Evolutionary conservation across 169 alveolate species (phyloP).

Genomic region (Cryptosporidium sp.): DNA sequence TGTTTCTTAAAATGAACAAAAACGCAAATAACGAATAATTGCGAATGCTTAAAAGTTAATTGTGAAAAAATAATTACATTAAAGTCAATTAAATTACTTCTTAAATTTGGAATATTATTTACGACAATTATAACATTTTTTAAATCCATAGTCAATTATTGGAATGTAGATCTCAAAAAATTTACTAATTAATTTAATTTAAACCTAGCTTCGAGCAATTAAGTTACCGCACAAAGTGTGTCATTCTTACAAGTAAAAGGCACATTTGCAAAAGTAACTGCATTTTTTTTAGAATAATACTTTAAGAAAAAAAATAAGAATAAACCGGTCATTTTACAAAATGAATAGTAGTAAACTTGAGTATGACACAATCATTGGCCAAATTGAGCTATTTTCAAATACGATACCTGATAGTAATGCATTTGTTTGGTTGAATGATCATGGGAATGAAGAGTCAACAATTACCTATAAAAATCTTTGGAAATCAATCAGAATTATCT

Average conservation of each 20-base stretch:
- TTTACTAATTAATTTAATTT: not conserved
- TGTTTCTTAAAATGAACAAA: no score
- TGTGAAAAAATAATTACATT: no score
- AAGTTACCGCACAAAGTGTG: slow-evolving; percentile 51
- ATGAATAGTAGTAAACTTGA: slow-evolving; percentile 4
- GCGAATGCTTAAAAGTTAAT: not conserved
- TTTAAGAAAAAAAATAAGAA: not conserved
- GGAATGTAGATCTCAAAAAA: slow-evolving; percentile 1
- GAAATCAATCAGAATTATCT: slow-evolving; percentile 45
- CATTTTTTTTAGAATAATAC: not conserved
- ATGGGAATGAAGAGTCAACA: slow-evolving; percentile 62
- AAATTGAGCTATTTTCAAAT: slow-evolving; percentile 34
- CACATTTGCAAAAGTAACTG: slow-evolving; percentile 71
- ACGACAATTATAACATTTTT: not conserved
- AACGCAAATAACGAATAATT: not conserved
- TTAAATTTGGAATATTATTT: not conserved
- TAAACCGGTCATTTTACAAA: not conserved
- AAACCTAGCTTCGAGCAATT: slow-evolving; percentile 4
- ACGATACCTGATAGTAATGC: slow-evolving; percentile 40
- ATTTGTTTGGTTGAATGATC: slow-evolving; percentile 67
- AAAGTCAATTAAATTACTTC: no score
- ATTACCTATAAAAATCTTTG: slow-evolving; percentile 35
- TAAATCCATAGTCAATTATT: not conserved
- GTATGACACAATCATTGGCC: slow-evolving; percentile 45
- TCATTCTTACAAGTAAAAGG: slow-evolving; percentile 52